A percentile compares a stretch with the other conserved stretches of the same genome.
These are phyloP conservation scores for Neurospora sublineolata DNA, from an alignment of 495 filamentous ascomycete species.

Conservation along the genomic window DNA sequence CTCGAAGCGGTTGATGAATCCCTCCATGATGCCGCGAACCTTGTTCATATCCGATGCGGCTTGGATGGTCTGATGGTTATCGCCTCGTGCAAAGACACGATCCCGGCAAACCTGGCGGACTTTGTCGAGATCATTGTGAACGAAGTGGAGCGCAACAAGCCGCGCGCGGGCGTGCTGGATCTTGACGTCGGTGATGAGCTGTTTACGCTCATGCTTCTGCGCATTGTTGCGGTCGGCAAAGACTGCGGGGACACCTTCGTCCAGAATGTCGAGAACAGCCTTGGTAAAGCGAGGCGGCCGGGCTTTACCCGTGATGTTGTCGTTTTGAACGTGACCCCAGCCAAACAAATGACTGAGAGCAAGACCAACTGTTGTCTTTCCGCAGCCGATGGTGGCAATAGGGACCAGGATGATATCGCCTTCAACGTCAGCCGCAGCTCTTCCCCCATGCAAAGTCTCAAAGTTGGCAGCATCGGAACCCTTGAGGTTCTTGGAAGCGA, in stretches of 20 bases:
- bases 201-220: slow-evolving; percentile 70
- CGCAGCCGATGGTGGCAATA: slow-evolving; percentile 86
- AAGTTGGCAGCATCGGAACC: slow-evolving; percentile 57
- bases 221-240: slow-evolving; percentile 95
- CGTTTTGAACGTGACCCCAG: slow-evolving; percentile 95
- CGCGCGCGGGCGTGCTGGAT: slow-evolving; percentile 45
- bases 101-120: slow-evolving; percentile 66
- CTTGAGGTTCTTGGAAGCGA: slow-evolving; percentile 66
- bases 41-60: slow-evolving; percentile 55
- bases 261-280: slow-evolving; percentile 49
- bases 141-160: slow-evolving; percentile 86
- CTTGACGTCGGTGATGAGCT: slow-evolving; percentile 71
- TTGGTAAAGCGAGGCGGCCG: slow-evolving; percentile 64
- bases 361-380: slow-evolving; percentile 86
- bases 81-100: slow-evolving; percentile 73
- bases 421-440: slow-evolving; percentile 32
- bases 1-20: slow-evolving; percentile 81
- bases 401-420: slow-evolving; percentile 68
- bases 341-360: slow-evolving; percentile 73
- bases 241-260: slow-evolving; percentile 49
- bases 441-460: slow-evolving; percentile 20
- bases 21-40: slow-evolving; percentile 85
- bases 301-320: slow-evolving; percentile 74
- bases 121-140: slow-evolving; percentile 58
- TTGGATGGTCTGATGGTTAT: slow-evolving; percentile 97